These are phyloP conservation scores for Cutaneotrichosporon mucoides DNA, from an alignment of 1,284 basidiomycete genomes.

Conservation along the genomic window DNA sequence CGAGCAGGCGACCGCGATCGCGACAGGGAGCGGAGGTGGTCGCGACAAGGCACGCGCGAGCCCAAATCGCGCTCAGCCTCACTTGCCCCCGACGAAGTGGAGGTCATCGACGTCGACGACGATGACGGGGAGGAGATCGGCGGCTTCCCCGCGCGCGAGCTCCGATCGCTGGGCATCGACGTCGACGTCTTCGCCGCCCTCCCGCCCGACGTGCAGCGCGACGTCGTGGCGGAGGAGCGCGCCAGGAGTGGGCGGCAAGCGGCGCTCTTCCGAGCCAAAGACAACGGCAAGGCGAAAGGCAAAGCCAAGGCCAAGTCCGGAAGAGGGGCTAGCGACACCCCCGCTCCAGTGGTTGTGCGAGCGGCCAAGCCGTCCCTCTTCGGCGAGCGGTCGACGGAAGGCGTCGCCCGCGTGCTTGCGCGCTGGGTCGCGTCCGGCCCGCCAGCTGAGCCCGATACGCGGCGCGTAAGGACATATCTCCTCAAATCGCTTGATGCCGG, in stretches of 20 bases:
- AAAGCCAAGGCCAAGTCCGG: neutral
- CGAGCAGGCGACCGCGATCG: neutral
- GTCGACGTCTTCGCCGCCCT: constrained; percentile 65
- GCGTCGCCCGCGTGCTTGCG: constrained; percentile 65
- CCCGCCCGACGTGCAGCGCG: constrained; percentile 64
- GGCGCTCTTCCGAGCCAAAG: constrained; percentile 25
- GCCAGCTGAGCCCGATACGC: constrained; percentile 66
- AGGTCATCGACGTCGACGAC: neutral
- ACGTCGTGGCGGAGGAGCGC: constrained; percentile 61
- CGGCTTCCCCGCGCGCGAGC: constrained; percentile 51
- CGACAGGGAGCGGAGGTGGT: neutral
- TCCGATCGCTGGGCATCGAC: constrained; percentile 64
- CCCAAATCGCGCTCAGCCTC: neutral
- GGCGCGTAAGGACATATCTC: constrained; percentile 66
- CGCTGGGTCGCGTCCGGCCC: constrained; percentile 62
- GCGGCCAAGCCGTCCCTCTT: constrained; percentile 54
- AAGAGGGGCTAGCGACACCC: neutral
- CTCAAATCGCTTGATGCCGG: constrained; percentile 60
- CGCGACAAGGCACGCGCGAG: neutral
- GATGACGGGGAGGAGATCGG: constrained; percentile 9
- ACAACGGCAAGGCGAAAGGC: constrained; percentile 20
- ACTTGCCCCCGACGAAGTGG: neutral
- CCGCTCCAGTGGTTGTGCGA: constrained; percentile 55
- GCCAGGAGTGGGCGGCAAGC: constrained; percentile 41
- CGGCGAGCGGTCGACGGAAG: constrained; percentile 60